Base-by-base conservation (phyloP, 73 alveolate species). In the Halteria grandinella region DNA sequence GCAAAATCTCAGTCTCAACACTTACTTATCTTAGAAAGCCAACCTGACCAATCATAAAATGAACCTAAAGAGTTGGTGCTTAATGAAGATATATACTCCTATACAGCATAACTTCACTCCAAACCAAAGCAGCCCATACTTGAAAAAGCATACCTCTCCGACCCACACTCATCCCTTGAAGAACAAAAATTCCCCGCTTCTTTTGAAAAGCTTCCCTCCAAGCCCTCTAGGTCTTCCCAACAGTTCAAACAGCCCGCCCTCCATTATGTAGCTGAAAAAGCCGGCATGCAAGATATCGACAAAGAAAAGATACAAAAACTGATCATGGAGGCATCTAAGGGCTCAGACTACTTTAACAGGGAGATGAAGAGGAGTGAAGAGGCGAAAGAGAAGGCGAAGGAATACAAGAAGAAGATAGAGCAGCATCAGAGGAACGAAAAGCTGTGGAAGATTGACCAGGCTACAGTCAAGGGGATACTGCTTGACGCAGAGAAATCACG, bases 261-360 rank as follows among this genome's bases (percentile, higher is more conserved):
- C 34, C 76, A 63, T 37, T 79, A 64, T 66, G 88, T 74, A 21
- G 85, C 83, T 23, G 75, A 74, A 10, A 93, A 93, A 55, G 97
- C 97, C 11, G 97, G 98, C 0, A 86, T 93, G 83, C 89, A 87
- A 12, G 69, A 63, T 15, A 37, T 82, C 28, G 97, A 92, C 51
- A 82, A 82, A 17, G 95, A 86, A 10, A 59, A 60, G 43, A 83
- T 93, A 8, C 50, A 90, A 32, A 27, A 87, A 60, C 41, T 76
- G 28, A 93, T 93, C 21, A 60, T 79, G 10, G 98, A 93, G 33
- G 91, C 94, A 5, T 71, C 95, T 0, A 79, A 88, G 39, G 92
- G 91, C 60, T 69, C 95, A 6, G 87, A 78, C n/a, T 93, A 80
- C 70, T 90, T 77, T 57, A 70, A 63, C 31, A 75, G 79, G 39